Evolutionary conservation across 2,329 filamentous ascomycete genomes (phyloP).

Genomic region (Neoscytalidium dimidiatum): DNA sequence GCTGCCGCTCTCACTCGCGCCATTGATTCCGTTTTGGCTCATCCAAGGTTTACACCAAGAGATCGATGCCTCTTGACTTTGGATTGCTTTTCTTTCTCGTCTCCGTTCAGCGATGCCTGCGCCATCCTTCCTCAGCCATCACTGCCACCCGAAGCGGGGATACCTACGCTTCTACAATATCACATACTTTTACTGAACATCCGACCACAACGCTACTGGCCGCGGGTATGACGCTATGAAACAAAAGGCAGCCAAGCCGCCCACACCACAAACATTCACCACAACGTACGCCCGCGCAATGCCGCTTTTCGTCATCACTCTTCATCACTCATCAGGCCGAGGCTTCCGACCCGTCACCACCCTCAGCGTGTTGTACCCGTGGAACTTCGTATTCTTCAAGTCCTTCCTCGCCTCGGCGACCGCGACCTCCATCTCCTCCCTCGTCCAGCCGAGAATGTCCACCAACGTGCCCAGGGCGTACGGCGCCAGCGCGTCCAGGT

Average conservation of each 20-base stretch:
- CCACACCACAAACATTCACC: not conserved
- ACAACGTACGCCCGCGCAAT: no score
- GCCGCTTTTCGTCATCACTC: not conserved
- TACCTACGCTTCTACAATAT: no score
- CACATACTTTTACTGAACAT: no score
- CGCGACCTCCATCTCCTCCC: conserved; percentile 21
- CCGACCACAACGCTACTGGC: no score
- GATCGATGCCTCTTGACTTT: no score
- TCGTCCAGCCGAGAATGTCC: conserved; percentile 7
- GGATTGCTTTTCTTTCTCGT: no score
- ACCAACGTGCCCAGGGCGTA: conserved; percentile 18
- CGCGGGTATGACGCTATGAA: not conserved
- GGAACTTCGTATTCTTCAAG: conserved; percentile 22
- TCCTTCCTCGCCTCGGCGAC: conserved; percentile 23
- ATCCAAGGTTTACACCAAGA: no score
- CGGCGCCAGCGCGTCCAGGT: conserved; percentile 22
- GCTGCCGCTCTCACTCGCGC: no score
- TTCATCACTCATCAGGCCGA: not conserved
- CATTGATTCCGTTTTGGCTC: no score
- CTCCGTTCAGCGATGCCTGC: no score
- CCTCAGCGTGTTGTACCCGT: conserved; percentile 29
- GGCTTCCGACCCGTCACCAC: conserved; percentile 5
- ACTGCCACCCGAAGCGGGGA: no score
- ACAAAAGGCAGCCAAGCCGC: not conserved
- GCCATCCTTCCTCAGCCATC: no score